A percentile compares a stretch with the other conserved stretches of the same genome.
phyloP scores from a whole-genome alignment of 1,284 basidiomycete genomes.

The Melampsora americana region DNA sequence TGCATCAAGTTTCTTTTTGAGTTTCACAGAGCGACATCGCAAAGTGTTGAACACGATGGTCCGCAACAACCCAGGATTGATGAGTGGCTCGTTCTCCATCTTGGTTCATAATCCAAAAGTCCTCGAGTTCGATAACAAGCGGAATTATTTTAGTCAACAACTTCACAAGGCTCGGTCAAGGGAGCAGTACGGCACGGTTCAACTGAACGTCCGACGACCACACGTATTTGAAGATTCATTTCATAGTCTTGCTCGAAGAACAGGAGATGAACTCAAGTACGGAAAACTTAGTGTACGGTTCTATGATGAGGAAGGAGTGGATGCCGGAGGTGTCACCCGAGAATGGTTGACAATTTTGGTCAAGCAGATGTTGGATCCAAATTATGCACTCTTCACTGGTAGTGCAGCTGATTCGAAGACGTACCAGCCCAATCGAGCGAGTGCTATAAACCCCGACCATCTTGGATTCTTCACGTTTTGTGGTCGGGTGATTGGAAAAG shows the following conservation, averaged over 20 bases:
- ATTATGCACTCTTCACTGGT: slow-evolving; percentile 96
- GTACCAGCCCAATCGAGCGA: slow-evolving; percentile 94
- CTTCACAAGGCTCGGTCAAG: slow-evolving; percentile 76
- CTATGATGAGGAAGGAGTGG: slow-evolving; percentile 94
- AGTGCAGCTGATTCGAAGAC: slow-evolving; percentile 90
- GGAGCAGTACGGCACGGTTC: slow-evolving; percentile 77
- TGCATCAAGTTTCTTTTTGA: slow-evolving; percentile 76
- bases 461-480: slow-evolving; percentile 98
- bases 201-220: slow-evolving; percentile 85
- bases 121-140: slow-evolving; percentile 99
- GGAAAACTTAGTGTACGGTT: slow-evolving; percentile 96
- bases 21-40: slow-evolving; percentile 89
- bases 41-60: slow-evolving; percentile 97
- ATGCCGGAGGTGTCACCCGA: slow-evolving; percentile 94
- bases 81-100: slow-evolving; percentile 96
- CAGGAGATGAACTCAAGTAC: slow-evolving; percentile 94
- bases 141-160: slow-evolving; percentile 96
- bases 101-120: slow-evolving; percentile 93
- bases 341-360: slow-evolving; percentile 94
- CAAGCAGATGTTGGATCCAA: slow-evolving; percentile 98
- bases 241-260: slow-evolving; percentile 81
- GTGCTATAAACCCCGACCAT: slow-evolving; percentile 78
- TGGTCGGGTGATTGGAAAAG: slow-evolving; percentile 81
- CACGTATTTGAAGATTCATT: slow-evolving; percentile 98
- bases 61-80: slow-evolving; percentile 91